Conservation (phyloP, 768 basidiomycete genomes). For the Psilocybe tampanensis region DNA sequence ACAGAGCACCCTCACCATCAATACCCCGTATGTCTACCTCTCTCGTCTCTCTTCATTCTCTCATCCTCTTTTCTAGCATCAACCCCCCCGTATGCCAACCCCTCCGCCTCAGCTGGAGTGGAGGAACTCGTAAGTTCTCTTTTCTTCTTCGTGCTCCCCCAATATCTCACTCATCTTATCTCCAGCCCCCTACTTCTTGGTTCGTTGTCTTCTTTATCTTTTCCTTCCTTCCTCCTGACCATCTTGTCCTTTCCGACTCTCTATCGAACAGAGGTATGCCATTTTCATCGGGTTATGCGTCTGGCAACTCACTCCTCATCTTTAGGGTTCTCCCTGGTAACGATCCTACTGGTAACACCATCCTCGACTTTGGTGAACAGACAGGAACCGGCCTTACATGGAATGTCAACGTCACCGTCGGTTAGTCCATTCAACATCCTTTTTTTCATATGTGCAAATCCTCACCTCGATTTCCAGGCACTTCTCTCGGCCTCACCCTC, state of each 20-base stretch:
- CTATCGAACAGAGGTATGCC: constrained; percentile 43
- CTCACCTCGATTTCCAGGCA: constrained; percentile 34
- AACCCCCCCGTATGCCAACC: constrained; percentile 62
- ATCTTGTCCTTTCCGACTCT: neutral
- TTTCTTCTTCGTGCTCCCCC: neutral
- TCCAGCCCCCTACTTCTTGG: constrained; percentile 66
- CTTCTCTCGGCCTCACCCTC: constrained; percentile 56
- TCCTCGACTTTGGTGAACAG: constrained; percentile 48
- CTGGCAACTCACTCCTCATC: neutral
- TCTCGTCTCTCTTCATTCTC: constrained; percentile 21
- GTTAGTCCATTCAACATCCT: constrained; percentile 32
- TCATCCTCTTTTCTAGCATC: constrained; percentile 34
- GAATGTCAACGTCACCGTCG: constrained; percentile 49
- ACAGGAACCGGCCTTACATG: constrained; percentile 50
- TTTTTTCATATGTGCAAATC: neutral
- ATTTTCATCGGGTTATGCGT: neutral
- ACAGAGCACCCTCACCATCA: constrained; percentile 48
- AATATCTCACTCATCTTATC: constrained; percentile 11
- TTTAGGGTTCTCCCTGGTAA: constrained; percentile 57
- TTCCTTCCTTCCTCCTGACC: neutral
- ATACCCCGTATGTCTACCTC: constrained; percentile 77
- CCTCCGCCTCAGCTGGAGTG: constrained; percentile 52
- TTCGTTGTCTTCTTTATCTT: constrained; percentile 36
- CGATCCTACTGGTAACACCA: constrained; percentile 42
- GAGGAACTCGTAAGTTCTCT: constrained; percentile 52